phyloP scores from a whole-genome alignment of 2,329 filamentous ascomycete genomes.

The Clathrospora elynae region DNA sequence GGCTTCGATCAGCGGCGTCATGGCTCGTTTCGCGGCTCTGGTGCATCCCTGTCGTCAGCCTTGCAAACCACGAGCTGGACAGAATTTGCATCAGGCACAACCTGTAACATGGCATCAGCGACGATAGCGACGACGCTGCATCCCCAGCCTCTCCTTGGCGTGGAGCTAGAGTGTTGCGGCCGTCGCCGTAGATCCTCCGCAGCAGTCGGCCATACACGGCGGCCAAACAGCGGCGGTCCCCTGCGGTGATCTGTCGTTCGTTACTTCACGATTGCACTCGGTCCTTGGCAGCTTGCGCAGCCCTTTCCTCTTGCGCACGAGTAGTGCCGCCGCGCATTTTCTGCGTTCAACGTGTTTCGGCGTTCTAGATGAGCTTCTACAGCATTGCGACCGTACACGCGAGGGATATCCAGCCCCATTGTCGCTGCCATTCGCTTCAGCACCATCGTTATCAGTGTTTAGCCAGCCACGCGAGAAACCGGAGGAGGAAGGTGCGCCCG shows the following conservation, averaged over 20 bases:
- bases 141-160: constrained; percentile 1
- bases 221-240: constrained; percentile 2
- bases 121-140: not conserved
- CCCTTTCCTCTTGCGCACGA: constrained; percentile 16
- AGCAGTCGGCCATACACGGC: constrained; percentile 1
- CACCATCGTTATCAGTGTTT: not conserved
- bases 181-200: constrained; percentile 11
- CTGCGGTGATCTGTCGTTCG: constrained; percentile 19
- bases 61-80: constrained; percentile 2
- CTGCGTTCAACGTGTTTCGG: constrained; percentile 7
- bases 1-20: constrained; percentile 3
- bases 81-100: constrained; percentile 6
- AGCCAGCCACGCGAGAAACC: not conserved
- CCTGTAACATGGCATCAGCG: not conserved
- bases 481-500: constrained; percentile 4
- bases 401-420: constrained; percentile 3
- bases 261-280: constrained; percentile 20
- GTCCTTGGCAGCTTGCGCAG: constrained; percentile 32
- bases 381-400: not conserved
- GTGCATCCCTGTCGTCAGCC: constrained; percentile 13
- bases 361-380: constrained; percentile 4
- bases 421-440: constrained; percentile 10
- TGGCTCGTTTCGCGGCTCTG: constrained; percentile 2
- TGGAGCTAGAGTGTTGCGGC: not conserved
- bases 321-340: constrained; percentile 9